These are phyloP conservation scores for Neonectria hederae DNA, from an alignment of 2,329 filamentous ascomycete species.

Conservation along the genomic window DNA sequence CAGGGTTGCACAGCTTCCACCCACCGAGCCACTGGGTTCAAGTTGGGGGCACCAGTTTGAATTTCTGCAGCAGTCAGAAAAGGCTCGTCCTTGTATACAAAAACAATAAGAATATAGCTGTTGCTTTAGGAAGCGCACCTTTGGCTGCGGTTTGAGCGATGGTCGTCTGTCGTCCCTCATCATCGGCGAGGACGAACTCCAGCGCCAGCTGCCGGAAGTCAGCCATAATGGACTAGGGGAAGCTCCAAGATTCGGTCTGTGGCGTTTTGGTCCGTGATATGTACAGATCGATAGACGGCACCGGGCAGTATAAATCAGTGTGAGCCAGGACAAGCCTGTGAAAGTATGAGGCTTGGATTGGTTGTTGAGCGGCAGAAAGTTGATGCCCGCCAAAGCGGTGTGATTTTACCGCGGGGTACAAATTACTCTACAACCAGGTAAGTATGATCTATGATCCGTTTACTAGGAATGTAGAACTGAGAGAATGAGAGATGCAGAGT, in stretches of 20 bases:
- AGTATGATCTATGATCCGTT: background rate
- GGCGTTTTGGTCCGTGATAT: background rate
- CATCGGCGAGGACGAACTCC: conserved; percentile 63
- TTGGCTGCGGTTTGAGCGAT: conserved; percentile 58
- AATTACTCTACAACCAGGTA: background rate
- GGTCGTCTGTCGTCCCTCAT: conserved; percentile 51
- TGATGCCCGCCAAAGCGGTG: conserved; percentile 36
- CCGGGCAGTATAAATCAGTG: background rate
- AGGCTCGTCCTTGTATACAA: background rate
- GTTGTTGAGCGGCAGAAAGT: conserved; percentile 27
- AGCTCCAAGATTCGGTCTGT: background rate
- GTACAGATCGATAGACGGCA: background rate
- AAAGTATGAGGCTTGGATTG: conserved; percentile 6
- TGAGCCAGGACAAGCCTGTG: conserved; percentile 5
- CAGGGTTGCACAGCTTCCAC: conserved; percentile 64
- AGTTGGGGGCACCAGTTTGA: conserved; percentile 53
- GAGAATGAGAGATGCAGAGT: background rate
- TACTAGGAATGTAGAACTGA: background rate
- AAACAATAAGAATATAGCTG: background rate
- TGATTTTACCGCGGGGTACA: conserved; percentile 39
- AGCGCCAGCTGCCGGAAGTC: conserved; percentile 63
- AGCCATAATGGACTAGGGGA: conserved; percentile 51
- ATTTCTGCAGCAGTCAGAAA: conserved; percentile 51
- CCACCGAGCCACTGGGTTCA: conserved; percentile 62
- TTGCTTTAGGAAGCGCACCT: conserved; percentile 41